Evolutionary conservation across 805 yeast species (phyloP).

Genomic region (Maudiozyma bulderi): DNA sequence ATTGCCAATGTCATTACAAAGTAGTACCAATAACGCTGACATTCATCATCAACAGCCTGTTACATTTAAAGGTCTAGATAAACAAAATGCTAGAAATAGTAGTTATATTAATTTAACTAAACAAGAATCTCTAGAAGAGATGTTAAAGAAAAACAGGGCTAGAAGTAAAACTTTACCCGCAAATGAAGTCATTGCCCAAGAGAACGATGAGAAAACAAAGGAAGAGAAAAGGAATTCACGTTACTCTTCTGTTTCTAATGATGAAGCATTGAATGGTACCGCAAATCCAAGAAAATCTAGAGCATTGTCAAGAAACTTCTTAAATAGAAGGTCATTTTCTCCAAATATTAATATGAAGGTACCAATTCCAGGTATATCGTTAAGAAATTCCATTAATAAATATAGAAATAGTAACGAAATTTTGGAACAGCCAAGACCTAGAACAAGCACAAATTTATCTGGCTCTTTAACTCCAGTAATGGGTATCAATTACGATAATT

Average conservation of each 20-base stretch:
- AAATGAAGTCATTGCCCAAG: constrained; percentile 1
- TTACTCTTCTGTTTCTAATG: constrained; percentile 10
- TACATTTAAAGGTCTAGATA: neutral
- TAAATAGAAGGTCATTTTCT: constrained; percentile 24
- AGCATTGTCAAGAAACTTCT: constrained; percentile 19
- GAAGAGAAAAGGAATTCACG: constrained; percentile 10
- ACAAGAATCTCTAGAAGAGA: constrained; percentile 4
- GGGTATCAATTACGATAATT: constrained; percentile 10
- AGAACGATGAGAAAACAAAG: neutral
- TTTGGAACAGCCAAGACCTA: constrained; percentile 4
- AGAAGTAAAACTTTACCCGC: constrained; percentile 21
- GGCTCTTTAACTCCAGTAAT: constrained; percentile 9
- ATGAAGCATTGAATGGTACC: constrained; percentile 4
- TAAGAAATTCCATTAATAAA: constrained; percentile 13
- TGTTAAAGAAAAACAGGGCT: constrained; percentile 7
- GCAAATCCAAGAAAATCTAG: constrained; percentile 19
- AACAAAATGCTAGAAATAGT: constrained; percentile 6
- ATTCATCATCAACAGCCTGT: neutral
- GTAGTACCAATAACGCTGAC: neutral
- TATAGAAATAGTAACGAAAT: constrained; percentile 8
- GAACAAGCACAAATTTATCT: constrained; percentile 16
- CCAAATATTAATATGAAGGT: constrained; percentile 20
- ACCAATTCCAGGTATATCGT: constrained; percentile 9
- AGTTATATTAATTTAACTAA: constrained; percentile 9
- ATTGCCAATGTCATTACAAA: neutral